phyloP scores from a whole-genome alignment of 768 basidiomycete species.

The Kwoniella bestiolae region DNA sequence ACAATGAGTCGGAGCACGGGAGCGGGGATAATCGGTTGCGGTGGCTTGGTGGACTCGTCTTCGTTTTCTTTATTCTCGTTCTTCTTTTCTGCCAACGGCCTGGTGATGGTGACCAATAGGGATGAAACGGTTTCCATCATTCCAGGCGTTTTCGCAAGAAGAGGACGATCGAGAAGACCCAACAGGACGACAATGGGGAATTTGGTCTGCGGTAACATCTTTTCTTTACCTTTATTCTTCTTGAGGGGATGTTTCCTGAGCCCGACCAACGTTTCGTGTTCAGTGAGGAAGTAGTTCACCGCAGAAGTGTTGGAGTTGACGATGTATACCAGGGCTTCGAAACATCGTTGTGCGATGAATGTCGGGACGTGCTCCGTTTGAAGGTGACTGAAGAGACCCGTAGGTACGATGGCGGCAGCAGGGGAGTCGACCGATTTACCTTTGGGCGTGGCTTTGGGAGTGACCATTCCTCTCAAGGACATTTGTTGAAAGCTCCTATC shows the following conservation, averaged over 20 bases:
- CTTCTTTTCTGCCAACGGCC: conserved; percentile 63
- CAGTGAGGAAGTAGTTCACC: conserved; percentile 90
- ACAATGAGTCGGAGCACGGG: conserved; percentile 86
- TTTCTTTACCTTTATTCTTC: conserved; percentile 78
- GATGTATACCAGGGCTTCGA: conserved; percentile 87
- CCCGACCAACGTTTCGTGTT: conserved; percentile 86
- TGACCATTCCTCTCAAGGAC: conserved; percentile 68
- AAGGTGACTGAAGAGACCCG: conserved; percentile 61
- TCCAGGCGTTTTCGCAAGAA: conserved; percentile 80
- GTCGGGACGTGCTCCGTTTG: conserved; percentile 79
- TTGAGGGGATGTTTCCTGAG: conserved; percentile 60
- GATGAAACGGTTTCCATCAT: conserved; percentile 92
- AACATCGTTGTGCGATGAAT: conserved; percentile 88
- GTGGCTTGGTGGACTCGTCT: conserved; percentile 1
- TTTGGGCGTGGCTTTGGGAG: conserved; percentile 72
- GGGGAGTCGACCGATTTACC: conserved; percentile 54
- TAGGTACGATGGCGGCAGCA: conserved; percentile 59
- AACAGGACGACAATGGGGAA: conserved; percentile 90
- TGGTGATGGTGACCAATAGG: conserved; percentile 84
- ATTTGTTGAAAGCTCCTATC: conserved; percentile 93
- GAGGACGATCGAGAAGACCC: conserved; percentile 81
- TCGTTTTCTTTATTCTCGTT: not conserved
- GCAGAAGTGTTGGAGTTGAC: conserved; percentile 82
- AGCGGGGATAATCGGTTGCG: conserved; percentile 81
- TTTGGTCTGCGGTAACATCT: conserved; percentile 70